Evolutionary conservation across 2,329 filamentous ascomycete genomes (phyloP).

Genomic region (Allantophomopsis lycopodina): DNA sequence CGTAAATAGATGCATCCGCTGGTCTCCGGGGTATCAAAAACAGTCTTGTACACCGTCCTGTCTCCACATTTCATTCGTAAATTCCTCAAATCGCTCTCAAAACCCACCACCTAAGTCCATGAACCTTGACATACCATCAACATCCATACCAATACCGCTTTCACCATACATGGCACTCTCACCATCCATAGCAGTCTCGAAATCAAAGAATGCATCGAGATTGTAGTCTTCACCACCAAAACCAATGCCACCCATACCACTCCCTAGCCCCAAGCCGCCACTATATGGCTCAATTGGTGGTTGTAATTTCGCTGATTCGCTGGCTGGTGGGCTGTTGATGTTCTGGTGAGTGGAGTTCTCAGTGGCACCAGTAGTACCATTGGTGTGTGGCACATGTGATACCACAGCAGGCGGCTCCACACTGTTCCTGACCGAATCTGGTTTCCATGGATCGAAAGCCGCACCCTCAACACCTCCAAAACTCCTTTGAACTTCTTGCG

Average conservation of each 20-base stretch:
- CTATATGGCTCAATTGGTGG: not conserved
- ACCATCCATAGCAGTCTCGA: not conserved
- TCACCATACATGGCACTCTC: not conserved
- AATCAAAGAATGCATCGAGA: constrained; percentile 2
- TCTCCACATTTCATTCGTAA: too few relatives aligned
- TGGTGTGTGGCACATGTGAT: not conserved
- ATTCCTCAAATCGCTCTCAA: too few relatives aligned
- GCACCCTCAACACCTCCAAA: not conserved
- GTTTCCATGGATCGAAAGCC: not conserved
- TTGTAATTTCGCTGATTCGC: not conserved
- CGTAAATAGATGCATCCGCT: too few relatives aligned
- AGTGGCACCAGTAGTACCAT: not conserved
- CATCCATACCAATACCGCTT: constrained; percentile 3
- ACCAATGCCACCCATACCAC: not conserved
- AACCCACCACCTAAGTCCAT: too few relatives aligned
- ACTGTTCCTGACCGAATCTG: not conserved
- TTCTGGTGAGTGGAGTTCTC: not conserved
- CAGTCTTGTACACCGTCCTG: too few relatives aligned
- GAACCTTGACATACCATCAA: constrained; percentile 8
- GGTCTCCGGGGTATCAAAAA: too few relatives aligned
- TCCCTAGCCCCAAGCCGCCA: not conserved
- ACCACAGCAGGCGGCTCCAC: not conserved
- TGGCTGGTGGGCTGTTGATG: not conserved
- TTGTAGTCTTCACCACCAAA: constrained; percentile 1
- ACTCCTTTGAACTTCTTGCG: not conserved